Percentiles rank a stretch among this genome's conserved stretches.
These are phyloP conservation scores for Plasmodium adleri DNA, from an alignment of 169 alveolate genomes.

Conservation along the genomic window DNA sequence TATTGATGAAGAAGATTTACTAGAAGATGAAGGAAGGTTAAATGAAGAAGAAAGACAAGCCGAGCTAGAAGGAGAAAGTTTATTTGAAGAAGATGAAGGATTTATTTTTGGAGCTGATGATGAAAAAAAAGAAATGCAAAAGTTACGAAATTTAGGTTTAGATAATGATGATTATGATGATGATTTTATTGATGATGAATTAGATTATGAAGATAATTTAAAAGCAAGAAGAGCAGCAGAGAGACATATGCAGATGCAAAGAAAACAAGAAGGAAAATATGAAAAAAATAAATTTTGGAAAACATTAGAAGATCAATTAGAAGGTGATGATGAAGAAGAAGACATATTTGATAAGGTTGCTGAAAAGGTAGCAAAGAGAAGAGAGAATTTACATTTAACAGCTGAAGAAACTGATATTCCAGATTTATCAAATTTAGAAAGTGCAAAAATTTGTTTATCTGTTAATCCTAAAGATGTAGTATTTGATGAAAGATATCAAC, in stretches of 20 bases:
- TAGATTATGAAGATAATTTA: slow-evolving; percentile 87
- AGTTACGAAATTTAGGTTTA: slow-evolving; percentile 84
- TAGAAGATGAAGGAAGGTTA: slow-evolving; percentile 80
- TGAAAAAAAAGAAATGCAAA: slow-evolving; percentile 83
- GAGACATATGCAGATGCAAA: slow-evolving; percentile 80
- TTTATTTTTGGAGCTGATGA: slow-evolving; percentile 85
- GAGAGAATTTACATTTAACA: slow-evolving; percentile 85
- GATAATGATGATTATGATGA: slow-evolving; percentile 89
- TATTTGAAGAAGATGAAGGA: slow-evolving; percentile 85
- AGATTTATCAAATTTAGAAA: slow-evolving; percentile 82
- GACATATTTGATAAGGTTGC: slow-evolving; percentile 86
- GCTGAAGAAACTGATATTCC: slow-evolving; percentile 85
- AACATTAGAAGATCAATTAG: slow-evolving; percentile 80
- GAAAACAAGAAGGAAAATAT: slow-evolving; percentile 77
- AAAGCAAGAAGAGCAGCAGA: slow-evolving; percentile 90
- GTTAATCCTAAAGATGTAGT: slow-evolving; percentile 86
- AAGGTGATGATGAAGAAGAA: slow-evolving; percentile 84
- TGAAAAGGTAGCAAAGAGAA: slow-evolving; percentile 86
- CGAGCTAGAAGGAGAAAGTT: slow-evolving; percentile 85
- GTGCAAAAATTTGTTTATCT: slow-evolving; percentile 85
- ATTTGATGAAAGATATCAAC: slow-evolving; percentile 90
- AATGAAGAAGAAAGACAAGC: slow-evolving; percentile 86
- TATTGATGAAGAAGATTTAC: slow-evolving; percentile 84
- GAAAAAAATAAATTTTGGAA: slow-evolving; percentile 80
- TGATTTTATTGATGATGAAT: slow-evolving; percentile 87